Conservation (phyloP, 2,329 filamentous ascomycete genomes). For the Colletotrichum truncatum region DNA sequence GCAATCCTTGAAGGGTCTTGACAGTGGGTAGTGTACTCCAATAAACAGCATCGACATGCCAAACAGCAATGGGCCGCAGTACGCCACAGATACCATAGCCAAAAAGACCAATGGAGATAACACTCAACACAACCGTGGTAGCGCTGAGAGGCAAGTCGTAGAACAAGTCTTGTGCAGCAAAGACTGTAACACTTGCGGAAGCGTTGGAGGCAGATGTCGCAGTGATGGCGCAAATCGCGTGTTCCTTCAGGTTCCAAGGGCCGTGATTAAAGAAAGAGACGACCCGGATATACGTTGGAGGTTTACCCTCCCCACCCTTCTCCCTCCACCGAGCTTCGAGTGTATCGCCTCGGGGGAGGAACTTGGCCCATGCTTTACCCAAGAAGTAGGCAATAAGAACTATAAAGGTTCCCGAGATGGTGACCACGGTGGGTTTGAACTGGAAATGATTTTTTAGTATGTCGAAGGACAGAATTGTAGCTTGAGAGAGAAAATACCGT, state of each 20-base stretch:
- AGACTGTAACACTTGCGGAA: conserved; percentile 49
- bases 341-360: conserved; percentile 62
- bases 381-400: conserved; percentile 66
- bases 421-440: conserved; percentile 61
- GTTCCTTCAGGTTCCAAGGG: conserved; percentile 64
- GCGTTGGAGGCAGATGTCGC: conserved; percentile 63
- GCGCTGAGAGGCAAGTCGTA: conserved; percentile 57
- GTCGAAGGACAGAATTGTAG: background rate
- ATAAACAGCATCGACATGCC: conserved; percentile 65
- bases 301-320: conserved; percentile 47
- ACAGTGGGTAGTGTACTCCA: conserved; percentile 63
- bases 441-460: too few relatives aligned
- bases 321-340: conserved; percentile 56
- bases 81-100: conserved; percentile 64
- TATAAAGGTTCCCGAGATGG: conserved; percentile 63
- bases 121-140: conserved; percentile 56
- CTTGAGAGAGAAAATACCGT: conserved; percentile 45
- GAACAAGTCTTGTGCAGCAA: conserved; percentile 60
- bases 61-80: conserved; percentile 62
- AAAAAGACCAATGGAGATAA: conserved; percentile 64
- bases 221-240: conserved; percentile 62
- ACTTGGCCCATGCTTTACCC: conserved; percentile 55
- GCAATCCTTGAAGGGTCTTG: conserved; percentile 62
- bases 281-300: conserved; percentile 50
- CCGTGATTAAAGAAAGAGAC: conserved; percentile 59